Conservation (phyloP, 2,329 filamentous ascomycete species). For the Aspergillus glaucus region DNA sequence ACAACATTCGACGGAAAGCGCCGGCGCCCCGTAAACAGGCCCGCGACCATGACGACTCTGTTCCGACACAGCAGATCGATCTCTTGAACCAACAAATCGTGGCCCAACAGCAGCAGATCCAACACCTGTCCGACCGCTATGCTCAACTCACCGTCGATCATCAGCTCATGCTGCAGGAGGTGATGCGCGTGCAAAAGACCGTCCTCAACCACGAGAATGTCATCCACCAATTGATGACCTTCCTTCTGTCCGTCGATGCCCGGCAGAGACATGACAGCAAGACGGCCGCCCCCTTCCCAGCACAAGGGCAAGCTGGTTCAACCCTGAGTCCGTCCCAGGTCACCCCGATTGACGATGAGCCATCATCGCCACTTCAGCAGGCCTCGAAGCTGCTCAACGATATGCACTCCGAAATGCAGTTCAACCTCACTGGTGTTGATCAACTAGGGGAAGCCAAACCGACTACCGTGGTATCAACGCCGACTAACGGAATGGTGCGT, state of each 20-base stretch:
- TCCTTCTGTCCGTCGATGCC: slow-evolving; percentile 58
- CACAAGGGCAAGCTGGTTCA: slow-evolving; percentile 34
- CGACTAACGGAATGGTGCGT: slow-evolving; percentile 42
- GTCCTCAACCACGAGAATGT: slow-evolving; percentile 66
- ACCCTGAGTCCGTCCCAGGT: slow-evolving; percentile 43
- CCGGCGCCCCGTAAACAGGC: slow-evolving; percentile 76
- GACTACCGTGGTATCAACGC: slow-evolving; percentile 51
- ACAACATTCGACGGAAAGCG: slow-evolving; percentile 93
- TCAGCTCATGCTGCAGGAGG: slow-evolving; percentile 58
- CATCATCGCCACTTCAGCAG: slow-evolving; percentile 62
- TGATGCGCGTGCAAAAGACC: slow-evolving; percentile 61
- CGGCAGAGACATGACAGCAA: slow-evolving; percentile 59
- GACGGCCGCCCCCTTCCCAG: slow-evolving; percentile 32
- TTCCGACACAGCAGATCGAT: slow-evolving; percentile 80
- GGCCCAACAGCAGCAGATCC: slow-evolving; percentile 87
- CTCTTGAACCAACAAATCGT: slow-evolving; percentile 81
- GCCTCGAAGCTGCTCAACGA: slow-evolving; percentile 61
- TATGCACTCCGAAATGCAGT: slow-evolving; percentile 58
- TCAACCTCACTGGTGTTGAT: slow-evolving; percentile 59
- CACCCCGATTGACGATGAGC: slow-evolving; percentile 52
- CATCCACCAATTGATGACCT: slow-evolving; percentile 65
- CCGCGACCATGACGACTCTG: slow-evolving; percentile 63
- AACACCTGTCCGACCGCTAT: slow-evolving; percentile 77
- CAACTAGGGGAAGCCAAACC: slow-evolving; percentile 57
- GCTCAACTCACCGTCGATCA: slow-evolving; percentile 67